Evolutionary conservation across 2,329 filamentous ascomycete species (phyloP).

Genomic region (Sporothrix mexicana): DNA sequence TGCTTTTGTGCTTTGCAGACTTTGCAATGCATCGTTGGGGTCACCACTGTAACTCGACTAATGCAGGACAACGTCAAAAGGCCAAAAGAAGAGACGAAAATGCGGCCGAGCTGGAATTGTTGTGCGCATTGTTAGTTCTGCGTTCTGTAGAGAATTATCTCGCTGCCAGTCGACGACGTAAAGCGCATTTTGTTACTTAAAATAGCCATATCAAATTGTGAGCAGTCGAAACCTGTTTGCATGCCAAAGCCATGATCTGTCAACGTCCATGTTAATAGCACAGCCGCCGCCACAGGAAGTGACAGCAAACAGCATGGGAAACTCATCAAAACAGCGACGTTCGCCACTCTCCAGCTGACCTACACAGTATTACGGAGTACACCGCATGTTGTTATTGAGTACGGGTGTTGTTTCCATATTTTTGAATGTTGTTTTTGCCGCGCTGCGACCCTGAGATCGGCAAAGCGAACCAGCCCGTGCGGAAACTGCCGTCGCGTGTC

Average conservation of each 20-base stretch:
- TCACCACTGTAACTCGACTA: constrained; percentile 2
- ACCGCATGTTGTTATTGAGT: not conserved
- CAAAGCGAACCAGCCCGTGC: constrained; percentile 11
- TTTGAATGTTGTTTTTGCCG: not conserved
- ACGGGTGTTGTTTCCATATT: not conserved
- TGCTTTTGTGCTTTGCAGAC: not conserved
- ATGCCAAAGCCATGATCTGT: not conserved
- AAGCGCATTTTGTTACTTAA: constrained; percentile 6
- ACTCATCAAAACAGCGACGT: not conserved
- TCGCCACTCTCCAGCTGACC: not conserved
- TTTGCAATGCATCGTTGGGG: not conserved
- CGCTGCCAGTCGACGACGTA: too few species aligned
- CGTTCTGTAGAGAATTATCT: too few species aligned
- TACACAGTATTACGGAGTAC: too few species aligned
- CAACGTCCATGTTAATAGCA: not conserved
- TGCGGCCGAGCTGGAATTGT: not conserved
- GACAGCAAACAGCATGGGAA: not conserved
- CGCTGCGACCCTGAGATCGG: not conserved
- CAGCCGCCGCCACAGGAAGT: constrained; percentile 16
- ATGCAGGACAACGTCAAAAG: not conserved
- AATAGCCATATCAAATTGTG: not conserved
- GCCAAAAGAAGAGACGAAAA: not conserved
- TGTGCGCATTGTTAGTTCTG: not conserved
- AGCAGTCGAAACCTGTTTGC: not conserved
- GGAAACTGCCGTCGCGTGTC: constrained; percentile 5